Evolutionary conservation across 2,329 filamentous ascomycete genomes (phyloP).

Genomic region (Incumbomyces delicatus): DNA sequence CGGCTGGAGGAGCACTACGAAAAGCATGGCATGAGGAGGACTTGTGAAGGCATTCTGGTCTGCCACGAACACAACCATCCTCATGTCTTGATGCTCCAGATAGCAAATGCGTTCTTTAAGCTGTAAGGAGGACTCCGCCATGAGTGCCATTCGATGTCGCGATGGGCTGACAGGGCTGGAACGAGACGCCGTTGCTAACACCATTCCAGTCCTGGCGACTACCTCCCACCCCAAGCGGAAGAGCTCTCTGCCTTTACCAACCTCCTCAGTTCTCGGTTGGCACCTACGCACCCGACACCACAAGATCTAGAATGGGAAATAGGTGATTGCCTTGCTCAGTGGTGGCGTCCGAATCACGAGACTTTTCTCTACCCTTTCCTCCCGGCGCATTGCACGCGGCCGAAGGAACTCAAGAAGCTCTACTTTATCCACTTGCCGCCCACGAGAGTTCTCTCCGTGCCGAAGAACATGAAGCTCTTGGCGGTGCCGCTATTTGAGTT

Average conservation of each 20-base stretch:
- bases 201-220: slow-evolving; percentile 65
- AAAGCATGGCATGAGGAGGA: slow-evolving; percentile 88
- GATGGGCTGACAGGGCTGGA: background rate
- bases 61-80: slow-evolving; percentile 99
- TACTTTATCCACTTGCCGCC: slow-evolving; percentile 93
- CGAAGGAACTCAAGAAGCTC: slow-evolving; percentile 98
- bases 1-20: slow-evolving; percentile 92
- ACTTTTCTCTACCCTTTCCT: slow-evolving; percentile 99
- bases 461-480: slow-evolving; percentile 99
- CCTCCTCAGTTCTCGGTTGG: slow-evolving; percentile 83
- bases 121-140: slow-evolving; percentile 41
- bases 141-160: background rate
- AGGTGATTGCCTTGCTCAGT: slow-evolving; percentile 89
- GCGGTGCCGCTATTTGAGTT: slow-evolving; percentile 95
- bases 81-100: slow-evolving; percentile 97
- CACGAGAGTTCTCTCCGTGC: slow-evolving; percentile 88
- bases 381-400: slow-evolving; percentile 86
- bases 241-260: slow-evolving; percentile 93
- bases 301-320: slow-evolving; percentile 66
- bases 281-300: slow-evolving; percentile 80
- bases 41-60: slow-evolving; percentile 91
- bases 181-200: slow-evolving; percentile 4
- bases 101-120: slow-evolving; percentile 99
- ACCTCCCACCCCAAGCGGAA: slow-evolving; percentile 74
- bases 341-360: slow-evolving; percentile 98